Evolutionary conservation across 2,329 filamentous ascomycete species (phyloP), one percentile per base, ranked within the genome.

Genomic region (Didymosphaeria variabile): DNA sequence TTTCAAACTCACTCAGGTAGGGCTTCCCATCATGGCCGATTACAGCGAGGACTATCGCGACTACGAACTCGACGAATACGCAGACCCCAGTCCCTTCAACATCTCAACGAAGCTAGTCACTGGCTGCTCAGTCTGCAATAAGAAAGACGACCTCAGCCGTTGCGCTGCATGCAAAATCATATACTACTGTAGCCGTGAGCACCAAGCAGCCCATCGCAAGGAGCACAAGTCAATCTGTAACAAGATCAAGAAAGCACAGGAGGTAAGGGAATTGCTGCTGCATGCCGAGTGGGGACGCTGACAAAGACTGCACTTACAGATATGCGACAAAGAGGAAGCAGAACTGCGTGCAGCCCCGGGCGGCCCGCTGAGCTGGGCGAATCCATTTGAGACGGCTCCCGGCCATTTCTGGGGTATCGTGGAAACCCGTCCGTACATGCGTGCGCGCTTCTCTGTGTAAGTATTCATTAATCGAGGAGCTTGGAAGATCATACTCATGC

Each of bases 101-200:
- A 10, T 55, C 26, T 61, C 59, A 10, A 55, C 40, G 19, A 15
- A 19, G 13, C 40, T 62, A 9, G 36, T 49, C 15, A 17, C 21
- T 5, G 52, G 52, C 13, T 62, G 57, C 36, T 31, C 57, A 2
- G 31, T 51, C 13, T 62, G 60, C 40, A 19, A 23, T 13, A 44
- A 40, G 23, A 51, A n/a, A n/a, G 31, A 45, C 12, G 31, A 26
- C 38, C 7, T 40, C 5, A 17, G 17, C 8, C 38, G 38, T 7
- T 40, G 38, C 38, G 17, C 13, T 40, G 17, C 15, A 40, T 40
- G 38, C 17, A 19, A n/a, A 6, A 15, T 40, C 1, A 15, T 40
- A 9, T 15, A 15, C 75, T 86, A 86, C 72, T 86, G 85, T 69
- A 68, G 76, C 46, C 67, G 69, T 17, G 77, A 80, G 0, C 82